Conservation (phyloP, 495 filamentous ascomycete genomes). For the Penicillium cataractarum region DNA sequence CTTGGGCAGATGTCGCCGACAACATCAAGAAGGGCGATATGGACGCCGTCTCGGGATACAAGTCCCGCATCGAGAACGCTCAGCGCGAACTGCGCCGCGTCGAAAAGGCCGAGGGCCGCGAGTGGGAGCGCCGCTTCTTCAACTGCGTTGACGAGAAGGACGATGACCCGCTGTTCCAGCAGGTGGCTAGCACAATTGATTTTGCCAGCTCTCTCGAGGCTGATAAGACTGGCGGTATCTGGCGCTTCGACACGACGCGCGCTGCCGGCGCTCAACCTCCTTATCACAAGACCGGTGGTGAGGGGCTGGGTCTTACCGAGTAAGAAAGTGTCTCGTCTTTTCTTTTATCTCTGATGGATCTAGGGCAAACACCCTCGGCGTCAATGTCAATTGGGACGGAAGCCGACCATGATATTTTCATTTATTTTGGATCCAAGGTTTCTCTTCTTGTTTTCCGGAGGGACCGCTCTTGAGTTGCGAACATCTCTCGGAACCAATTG, state of each 20-base stretch:
- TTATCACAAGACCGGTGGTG: conserved; percentile 45
- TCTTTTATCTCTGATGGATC: not conserved
- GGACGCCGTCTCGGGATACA: conserved; percentile 75
- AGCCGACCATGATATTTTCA: conserved; percentile 7
- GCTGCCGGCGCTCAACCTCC: conserved; percentile 52
- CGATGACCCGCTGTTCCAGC: conserved; percentile 58
- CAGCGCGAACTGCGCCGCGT: conserved; percentile 83
- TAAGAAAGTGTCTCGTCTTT: conserved; percentile 12
- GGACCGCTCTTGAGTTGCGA: not conserved
- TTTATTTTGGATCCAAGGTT: conserved; percentile 13
- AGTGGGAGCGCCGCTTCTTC: conserved; percentile 90
- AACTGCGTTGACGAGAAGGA: conserved; percentile 52
- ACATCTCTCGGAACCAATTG: conserved; percentile 14
- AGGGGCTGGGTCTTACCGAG: conserved; percentile 44
- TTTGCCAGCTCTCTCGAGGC: conserved; percentile 59
- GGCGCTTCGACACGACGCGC: conserved; percentile 77
- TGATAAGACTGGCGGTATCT: conserved; percentile 86
- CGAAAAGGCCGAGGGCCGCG: conserved; percentile 75
- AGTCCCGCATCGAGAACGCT: conserved; percentile 86
- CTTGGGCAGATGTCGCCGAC: conserved; percentile 82
- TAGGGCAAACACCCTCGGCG: not conserved
- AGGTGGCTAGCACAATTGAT: conserved; percentile 60
- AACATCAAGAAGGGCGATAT: conserved; percentile 82
- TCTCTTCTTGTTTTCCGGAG: not conserved
- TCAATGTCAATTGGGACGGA: not conserved